These are phyloP conservation scores for Theileria annulata DNA, from an alignment of 169 alveolate species.

Conservation along the genomic window DNA sequence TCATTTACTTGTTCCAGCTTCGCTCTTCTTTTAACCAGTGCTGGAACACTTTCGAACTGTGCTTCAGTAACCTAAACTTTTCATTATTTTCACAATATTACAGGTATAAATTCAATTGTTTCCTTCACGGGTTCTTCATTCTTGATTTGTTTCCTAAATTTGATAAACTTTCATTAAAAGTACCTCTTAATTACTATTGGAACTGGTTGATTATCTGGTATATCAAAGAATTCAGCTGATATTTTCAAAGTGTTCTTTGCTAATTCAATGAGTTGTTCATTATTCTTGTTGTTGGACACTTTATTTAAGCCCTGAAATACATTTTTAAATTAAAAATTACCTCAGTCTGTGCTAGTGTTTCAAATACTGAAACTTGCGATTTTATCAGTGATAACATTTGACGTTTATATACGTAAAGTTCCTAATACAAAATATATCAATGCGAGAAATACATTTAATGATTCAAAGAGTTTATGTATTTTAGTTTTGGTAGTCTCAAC, in stretches of 20 bases:
- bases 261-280: background rate
- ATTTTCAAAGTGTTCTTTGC: background rate
- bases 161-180: background rate
- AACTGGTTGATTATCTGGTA: background rate
- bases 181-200: background rate
- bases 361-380: slow-evolving; percentile 18
- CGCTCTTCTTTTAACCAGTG: slow-evolving; percentile 71
- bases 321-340: background rate
- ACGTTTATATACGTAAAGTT: slow-evolving; percentile 10
- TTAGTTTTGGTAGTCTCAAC: slow-evolving; percentile 12
- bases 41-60: slow-evolving; percentile 72
- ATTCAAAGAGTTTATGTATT: slow-evolving; percentile 10
- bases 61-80: slow-evolving; percentile 44
- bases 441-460: slow-evolving; percentile 14
- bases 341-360: background rate
- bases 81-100: background rate
- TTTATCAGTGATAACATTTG: slow-evolving; percentile 5
- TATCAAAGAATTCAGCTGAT: background rate
- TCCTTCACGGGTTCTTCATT: background rate
- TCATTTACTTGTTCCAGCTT: slow-evolving; percentile 70
- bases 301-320: background rate
- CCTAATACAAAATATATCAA: background rate
- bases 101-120: slow-evolving; percentile 43
- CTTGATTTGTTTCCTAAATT: background rate
- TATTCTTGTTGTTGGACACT: background rate